These are phyloP conservation scores for Phoma sp. DNA, from an alignment of 2,329 filamentous ascomycete genomes.

Conservation along the genomic window DNA sequence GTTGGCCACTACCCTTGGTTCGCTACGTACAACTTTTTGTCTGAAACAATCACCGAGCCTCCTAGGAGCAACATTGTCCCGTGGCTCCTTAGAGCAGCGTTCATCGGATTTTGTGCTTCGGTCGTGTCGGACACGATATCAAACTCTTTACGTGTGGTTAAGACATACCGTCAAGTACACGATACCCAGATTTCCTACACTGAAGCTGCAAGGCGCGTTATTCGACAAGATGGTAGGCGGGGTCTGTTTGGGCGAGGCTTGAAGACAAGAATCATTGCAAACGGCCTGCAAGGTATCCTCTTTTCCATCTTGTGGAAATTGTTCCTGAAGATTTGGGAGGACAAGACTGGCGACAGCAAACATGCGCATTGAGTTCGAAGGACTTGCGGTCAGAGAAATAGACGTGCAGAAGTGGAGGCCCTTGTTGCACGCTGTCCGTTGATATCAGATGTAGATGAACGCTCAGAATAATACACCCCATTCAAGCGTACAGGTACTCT, in stretches of 20 bases:
- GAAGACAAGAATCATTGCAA: constrained; percentile 40
- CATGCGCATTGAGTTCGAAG: background rate
- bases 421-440: background rate
- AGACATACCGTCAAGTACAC: constrained; percentile 41
- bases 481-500: background rate
- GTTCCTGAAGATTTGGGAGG: constrained; percentile 37
- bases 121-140: constrained; percentile 37
- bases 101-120: constrained; percentile 41
- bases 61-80: constrained; percentile 26
- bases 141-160: constrained; percentile 37
- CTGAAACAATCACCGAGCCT: constrained; percentile 30
- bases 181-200: constrained; percentile 36
- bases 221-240: constrained; percentile 32
- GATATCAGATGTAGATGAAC: background rate
- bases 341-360: constrained; percentile 16
- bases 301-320: constrained; percentile 42
- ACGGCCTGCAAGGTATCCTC: constrained; percentile 38
- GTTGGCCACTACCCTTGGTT: constrained; percentile 43
- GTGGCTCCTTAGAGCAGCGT: constrained; percentile 36
- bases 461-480: background rate
- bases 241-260: constrained; percentile 36
- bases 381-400: background rate
- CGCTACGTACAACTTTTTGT: constrained; percentile 36
- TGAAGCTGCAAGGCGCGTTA: constrained; percentile 33
- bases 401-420: background rate